A percentile compares a stretch with the other conserved stretches of the same genome.
Evolutionary conservation across 2,329 filamentous ascomycete genomes (phyloP).

Genomic region (Dichotomopilus funicola): DNA sequence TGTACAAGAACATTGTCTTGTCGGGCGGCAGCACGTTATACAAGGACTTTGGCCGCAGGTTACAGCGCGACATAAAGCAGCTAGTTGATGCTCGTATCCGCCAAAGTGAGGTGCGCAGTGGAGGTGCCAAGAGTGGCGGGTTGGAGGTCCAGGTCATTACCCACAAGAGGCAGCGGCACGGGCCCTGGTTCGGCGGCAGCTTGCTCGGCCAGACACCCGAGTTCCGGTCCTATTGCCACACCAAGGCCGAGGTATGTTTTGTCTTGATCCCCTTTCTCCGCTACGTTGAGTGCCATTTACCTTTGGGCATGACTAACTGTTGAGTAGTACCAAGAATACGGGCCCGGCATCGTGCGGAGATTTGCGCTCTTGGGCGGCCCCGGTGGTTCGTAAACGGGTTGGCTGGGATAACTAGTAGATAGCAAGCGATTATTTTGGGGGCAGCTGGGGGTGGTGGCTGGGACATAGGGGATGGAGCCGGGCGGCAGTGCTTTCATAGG

Average conservation of each 20-base stretch:
- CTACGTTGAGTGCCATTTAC: not conserved
- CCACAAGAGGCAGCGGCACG: conserved; percentile 94
- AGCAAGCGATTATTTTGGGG: conserved; percentile 15
- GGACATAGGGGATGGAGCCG: not conserved
- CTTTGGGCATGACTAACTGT: conserved; percentile 13
- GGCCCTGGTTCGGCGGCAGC: conserved; percentile 97
- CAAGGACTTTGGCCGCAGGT: conserved; percentile 92
- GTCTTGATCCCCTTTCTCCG: conserved; percentile 21
- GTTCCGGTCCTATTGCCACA: conserved; percentile 98
- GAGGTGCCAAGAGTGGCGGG: conserved; percentile 87
- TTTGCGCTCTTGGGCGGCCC: conserved; percentile 92
- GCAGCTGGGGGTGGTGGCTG: no score
- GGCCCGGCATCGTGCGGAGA: conserved; percentile 88
- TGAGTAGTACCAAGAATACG: conserved; percentile 82
- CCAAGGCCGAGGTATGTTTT: conserved; percentile 63
- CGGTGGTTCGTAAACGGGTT: conserved; percentile 57
- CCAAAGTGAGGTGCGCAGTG: conserved; percentile 84
- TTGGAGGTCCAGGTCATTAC: conserved; percentile 95
- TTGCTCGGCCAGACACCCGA: conserved; percentile 95
- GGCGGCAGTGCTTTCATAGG: conserved; percentile 12
- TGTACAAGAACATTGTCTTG: conserved; percentile 99
- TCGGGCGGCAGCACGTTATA: conserved; percentile 96
- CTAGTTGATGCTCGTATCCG: conserved; percentile 89
- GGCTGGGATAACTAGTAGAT: conserved; percentile 13
- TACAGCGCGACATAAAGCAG: conserved; percentile 96